Base-by-base conservation (phyloP, 208 protist species). In the Trypanosoma grayi region DNA sequence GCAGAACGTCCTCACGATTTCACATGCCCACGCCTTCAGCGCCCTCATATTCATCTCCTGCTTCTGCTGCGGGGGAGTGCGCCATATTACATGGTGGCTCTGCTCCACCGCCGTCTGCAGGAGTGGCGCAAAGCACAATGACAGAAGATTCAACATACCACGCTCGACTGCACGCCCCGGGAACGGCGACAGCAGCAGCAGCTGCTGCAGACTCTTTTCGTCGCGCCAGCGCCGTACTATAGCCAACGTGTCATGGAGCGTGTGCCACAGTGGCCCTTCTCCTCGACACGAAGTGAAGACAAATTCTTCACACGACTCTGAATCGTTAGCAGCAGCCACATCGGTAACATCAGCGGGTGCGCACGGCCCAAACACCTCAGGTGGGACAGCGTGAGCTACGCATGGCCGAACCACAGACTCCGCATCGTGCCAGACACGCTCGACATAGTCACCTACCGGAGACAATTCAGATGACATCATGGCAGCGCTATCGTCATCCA, bases 1-100 rank as follows among this genome's bases (percentile, higher is more conserved):
- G 39, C 47, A 65, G 27, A 55, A 65, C 25, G 39, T 16, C 18
- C 14, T 6, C 45, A 56, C 56, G 16, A 48, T 31, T 4, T 45
- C 59, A 13, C 27, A 48, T 16, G 14, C 20, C 59, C 59, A 65
- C 16, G 9, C 33, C 30, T 46, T 27, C 4, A 65, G 10, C 27
- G 18, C 22, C 8, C 9, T 62, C 10, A 22, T 2, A 28, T 53
- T 33, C 5, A 62, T 8, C 44, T 44, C 4, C 28, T 9, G 5
- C 18, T 53, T 8, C 44, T 44, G 6, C 28, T 9, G 5, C 18
- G 40, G 44, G 30, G 44, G 44, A 27, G 11, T 1, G 18, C 20
- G 10, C 14, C n/a, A 14, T 28, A 22, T 47, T 18, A 4, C n/a
- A 8, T 43, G 25, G 2, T 45, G 22, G 24, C 33, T 5, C 20